Evolutionary conservation across 2,329 filamentous ascomycete genomes (phyloP), one percentile per base, ranked within the genome.

Genomic region (Penicillium decumbens): DNA sequence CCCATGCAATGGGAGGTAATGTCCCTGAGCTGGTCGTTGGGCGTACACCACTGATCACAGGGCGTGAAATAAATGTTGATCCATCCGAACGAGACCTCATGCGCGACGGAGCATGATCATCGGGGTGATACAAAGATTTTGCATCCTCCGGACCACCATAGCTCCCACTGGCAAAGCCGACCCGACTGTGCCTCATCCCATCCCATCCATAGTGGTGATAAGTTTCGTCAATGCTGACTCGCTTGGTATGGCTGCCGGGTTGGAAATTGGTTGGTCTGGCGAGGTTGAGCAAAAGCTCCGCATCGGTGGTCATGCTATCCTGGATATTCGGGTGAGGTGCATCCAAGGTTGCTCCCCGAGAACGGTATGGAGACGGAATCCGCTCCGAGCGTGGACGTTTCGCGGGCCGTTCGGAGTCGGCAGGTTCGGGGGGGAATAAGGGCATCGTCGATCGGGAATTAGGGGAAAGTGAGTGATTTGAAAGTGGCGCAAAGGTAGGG

Each of bases 361-460:
- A 60, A 56, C 63, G 62, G 55, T 65, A 54, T 37, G 72, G 75
- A 24, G 75, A 75, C 13, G 72, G 70, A 44, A 77, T 68, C 57
- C 78, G 72, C 59, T 83, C 81, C 38, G 82, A 84, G 54, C 81
- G 77, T 42, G 80, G 75, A 37, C 82, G 77, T 66, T 85, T 85
- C 18, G 79, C 67, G 3, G 81, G 80, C 41, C 79, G 74, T 58
- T 82, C 66, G 39, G 63, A 58, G 30, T 65, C 63, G 39, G 56
- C 60, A 41, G 59, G 50, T 42, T 69, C 62, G 43, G 64, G 43
- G 37, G 59, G 65, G 38, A 65, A 68, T 46, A 66, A 51, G 38
- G 66, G 54, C 41, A 61, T 53, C 37, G 60, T 49, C 15, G 57
- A 56, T 37, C 48, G 52, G 39, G 56, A 60, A 37, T 60, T 50